Conservation (phyloP, 352 stramenopile genomes). For the Phytophthora ohioensis region DNA sequence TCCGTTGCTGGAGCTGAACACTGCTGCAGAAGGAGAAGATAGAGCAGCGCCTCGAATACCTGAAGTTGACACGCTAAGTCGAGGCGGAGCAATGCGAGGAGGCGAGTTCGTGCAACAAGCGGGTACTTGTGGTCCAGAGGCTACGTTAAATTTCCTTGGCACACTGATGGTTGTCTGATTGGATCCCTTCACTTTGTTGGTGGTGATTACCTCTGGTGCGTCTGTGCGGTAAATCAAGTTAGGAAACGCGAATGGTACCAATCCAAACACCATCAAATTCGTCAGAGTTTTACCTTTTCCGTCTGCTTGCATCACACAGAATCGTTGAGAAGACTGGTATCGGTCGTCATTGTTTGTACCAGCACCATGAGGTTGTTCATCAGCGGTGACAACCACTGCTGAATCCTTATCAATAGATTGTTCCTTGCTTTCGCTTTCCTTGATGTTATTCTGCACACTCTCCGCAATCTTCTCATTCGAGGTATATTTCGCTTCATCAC, state of each 20-base stretch:
- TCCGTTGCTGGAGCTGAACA: conserved; percentile 48
- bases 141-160: conserved; percentile 33
- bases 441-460: neutral
- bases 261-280: neutral
- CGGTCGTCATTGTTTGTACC: neutral
- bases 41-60: conserved; percentile 5
- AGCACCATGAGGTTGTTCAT: neutral
- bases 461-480: neutral
- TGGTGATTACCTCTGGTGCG: neutral
- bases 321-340: conserved; percentile 21
- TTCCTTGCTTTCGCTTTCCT: conserved; percentile 1
- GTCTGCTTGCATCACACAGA: conserved; percentile 46
- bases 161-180: conserved; percentile 35
- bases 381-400: neutral
- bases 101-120: conserved; percentile 6
- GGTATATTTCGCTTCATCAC: conserved; percentile 6
- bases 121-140: neutral
- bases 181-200: conserved; percentile 17
- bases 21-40: conserved; percentile 18
- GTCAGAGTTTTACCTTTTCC: conserved; percentile 33
- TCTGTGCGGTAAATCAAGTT: conserved; percentile 7
- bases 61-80: neutral
- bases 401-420: conserved; percentile 3
- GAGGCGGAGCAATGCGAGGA: conserved; percentile 19
- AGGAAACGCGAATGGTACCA: neutral